Evolutionary conservation across 1,284 basidiomycete species (phyloP).

Genomic region (Boletellus dicymbophilus): DNA sequence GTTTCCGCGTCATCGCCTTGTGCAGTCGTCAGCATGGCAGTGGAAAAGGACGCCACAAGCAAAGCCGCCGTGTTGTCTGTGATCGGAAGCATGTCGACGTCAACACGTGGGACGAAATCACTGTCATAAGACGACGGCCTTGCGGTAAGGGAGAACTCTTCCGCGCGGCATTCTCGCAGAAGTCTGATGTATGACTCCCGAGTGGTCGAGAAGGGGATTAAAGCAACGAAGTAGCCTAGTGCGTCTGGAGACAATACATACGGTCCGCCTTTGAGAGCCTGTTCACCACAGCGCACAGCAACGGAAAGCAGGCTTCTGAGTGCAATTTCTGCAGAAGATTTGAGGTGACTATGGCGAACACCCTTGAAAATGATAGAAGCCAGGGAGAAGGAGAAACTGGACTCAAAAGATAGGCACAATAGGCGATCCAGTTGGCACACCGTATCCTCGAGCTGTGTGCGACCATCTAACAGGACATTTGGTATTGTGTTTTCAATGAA

Average conservation of each 20-base stretch:
- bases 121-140: slow-evolving; percentile 46
- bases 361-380: slow-evolving; percentile 87
- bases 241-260: slow-evolving; percentile 57
- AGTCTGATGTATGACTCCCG: slow-evolving; percentile 56
- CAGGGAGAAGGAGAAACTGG: slow-evolving; percentile 80
- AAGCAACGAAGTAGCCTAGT: slow-evolving; percentile 80
- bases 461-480: slow-evolving; percentile 63
- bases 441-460: slow-evolving; percentile 66
- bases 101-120: slow-evolving; percentile 53
- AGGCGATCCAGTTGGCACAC: slow-evolving; percentile 74
- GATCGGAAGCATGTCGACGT: slow-evolving; percentile 62
- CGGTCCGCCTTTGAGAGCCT: slow-evolving; percentile 38
- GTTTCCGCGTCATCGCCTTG: slow-evolving; percentile 83
- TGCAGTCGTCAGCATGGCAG: slow-evolving; percentile 76
- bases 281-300: slow-evolving; percentile 50
- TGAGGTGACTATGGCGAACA: slow-evolving; percentile 67
- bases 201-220: slow-evolving; percentile 71
- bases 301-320: slow-evolving; percentile 59
- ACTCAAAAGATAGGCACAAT: slow-evolving; percentile 76
- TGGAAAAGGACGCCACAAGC: slow-evolving; percentile 74
- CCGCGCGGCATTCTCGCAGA: slow-evolving; percentile 61
- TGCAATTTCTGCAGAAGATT: slow-evolving; percentile 56
- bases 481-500: slow-evolving; percentile 59
- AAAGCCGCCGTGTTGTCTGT: slow-evolving; percentile 70
- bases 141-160: slow-evolving; percentile 43